These are phyloP conservation scores for Moricandia arvensis DNA, from an alignment of 345 rosid species.

Conservation along the genomic window DNA sequence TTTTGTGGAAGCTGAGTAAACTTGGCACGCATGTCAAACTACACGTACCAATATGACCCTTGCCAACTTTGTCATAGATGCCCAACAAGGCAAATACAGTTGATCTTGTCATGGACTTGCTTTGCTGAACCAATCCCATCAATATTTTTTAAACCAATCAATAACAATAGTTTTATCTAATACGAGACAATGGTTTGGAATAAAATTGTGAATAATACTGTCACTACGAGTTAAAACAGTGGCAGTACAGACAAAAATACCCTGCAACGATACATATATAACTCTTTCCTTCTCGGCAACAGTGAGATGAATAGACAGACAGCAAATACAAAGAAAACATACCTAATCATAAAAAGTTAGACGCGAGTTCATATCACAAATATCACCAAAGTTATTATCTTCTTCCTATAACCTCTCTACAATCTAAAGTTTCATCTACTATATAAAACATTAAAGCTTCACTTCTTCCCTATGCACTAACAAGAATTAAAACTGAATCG, in stretches of 20 bases:
- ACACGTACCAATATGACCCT: slow-evolving; percentile 34
- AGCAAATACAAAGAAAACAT: background rate
- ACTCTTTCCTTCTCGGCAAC: background rate
- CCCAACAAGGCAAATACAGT: background rate
- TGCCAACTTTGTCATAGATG: too few species aligned
- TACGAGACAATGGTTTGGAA: background rate
- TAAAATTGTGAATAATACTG: background rate
- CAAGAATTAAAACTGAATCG: background rate
- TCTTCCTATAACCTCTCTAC: background rate
- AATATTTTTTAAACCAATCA: background rate
- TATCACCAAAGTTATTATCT: background rate
- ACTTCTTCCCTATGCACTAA: background rate
- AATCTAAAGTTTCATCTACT: background rate
- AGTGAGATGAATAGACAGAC: background rate
- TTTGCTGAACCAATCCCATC: slow-evolving; percentile 1
- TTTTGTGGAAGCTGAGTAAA: slow-evolving; percentile 10
- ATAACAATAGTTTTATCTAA: background rate
- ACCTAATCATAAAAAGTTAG: background rate
- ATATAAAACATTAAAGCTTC: background rate
- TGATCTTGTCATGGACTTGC: background rate
- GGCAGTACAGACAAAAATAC: background rate
- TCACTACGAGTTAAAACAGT: background rate
- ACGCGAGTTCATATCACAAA: background rate
- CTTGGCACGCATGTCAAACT: slow-evolving; percentile 33
- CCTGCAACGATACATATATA: background rate